Evolutionary conservation across 2,329 filamentous ascomycete species (phyloP).

Genomic region (Leptographium wingfieldii): DNA sequence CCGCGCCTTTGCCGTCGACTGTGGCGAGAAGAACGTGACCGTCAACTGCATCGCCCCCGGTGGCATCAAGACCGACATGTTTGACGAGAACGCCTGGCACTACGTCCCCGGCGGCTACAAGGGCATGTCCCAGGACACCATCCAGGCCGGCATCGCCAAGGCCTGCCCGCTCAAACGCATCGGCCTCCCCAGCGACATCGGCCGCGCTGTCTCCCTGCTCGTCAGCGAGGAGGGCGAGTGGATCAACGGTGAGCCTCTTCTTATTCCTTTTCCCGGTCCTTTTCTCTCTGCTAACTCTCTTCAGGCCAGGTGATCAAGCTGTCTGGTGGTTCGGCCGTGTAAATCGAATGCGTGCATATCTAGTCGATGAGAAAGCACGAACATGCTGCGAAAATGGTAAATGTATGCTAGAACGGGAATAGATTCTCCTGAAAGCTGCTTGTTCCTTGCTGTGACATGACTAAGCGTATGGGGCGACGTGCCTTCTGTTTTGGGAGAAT

Average conservation of each 20-base stretch:
- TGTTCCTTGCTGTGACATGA: background rate
- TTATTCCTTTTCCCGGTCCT: background rate
- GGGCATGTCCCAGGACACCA: constrained; percentile 37
- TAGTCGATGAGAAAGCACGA: no score
- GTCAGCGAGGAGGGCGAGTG: constrained; percentile 47
- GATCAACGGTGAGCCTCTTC: constrained; percentile 44
- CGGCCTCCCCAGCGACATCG: constrained; percentile 45
- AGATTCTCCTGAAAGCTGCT: background rate
- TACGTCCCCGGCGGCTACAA: constrained; percentile 45
- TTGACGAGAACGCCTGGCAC: constrained; percentile 55
- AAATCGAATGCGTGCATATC: background rate
- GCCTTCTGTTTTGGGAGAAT: no score
- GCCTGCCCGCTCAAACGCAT: constrained; percentile 48
- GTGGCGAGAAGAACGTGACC: constrained; percentile 53
- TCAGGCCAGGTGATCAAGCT: constrained; percentile 27
- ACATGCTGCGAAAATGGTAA: background rate
- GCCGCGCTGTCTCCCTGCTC: constrained; percentile 42
- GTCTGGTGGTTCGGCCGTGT: constrained; percentile 22
- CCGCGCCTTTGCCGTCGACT: constrained; percentile 59
- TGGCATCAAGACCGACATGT: constrained; percentile 69
- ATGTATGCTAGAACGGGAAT: background rate
- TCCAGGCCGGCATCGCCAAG: constrained; percentile 41
- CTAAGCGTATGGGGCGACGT: no score
- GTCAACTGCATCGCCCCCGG: constrained; percentile 63
- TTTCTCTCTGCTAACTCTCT: background rate